Conservation (phyloP, 139 green algal genomes). For the Tetradesmus lagerheimii region DNA sequence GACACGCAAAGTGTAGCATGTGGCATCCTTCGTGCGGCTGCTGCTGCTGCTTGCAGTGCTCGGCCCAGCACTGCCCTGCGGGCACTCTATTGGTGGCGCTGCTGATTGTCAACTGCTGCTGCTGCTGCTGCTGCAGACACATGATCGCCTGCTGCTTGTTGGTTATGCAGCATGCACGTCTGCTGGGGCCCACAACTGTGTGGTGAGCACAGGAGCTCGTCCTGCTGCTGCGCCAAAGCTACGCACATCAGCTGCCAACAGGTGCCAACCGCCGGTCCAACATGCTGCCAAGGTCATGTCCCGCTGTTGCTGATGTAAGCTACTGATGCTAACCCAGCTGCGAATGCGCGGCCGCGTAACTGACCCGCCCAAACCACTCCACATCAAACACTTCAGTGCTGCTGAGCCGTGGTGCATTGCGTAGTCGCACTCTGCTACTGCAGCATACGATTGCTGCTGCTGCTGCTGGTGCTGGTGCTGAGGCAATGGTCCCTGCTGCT, state of each 20-base stretch:
- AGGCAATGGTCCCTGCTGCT: no score
- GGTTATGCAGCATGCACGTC: background rate
- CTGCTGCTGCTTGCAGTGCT: background rate
- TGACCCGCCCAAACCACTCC: no score
- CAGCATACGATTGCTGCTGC: background rate
- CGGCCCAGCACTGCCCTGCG: no score
- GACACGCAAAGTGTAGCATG: background rate
- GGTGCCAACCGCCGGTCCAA: background rate
- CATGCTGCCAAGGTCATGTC: background rate
- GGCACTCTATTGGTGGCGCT: no score
- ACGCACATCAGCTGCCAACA: background rate
- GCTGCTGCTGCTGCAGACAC: background rate
- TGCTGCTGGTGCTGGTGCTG: background rate
- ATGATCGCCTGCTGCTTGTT: background rate
- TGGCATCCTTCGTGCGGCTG: no score
- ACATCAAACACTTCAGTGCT: no score
- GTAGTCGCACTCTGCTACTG: no score
- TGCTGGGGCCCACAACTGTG: background rate
- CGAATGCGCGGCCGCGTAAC: no score
- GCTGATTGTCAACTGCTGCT: background rate
- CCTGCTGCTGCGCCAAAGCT: background rate
- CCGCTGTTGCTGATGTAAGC: background rate
- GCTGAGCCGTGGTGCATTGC: no score
- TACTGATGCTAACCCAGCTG: no score
- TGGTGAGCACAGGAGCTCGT: background rate